Evolutionary conservation across 345 rosid genomes (phyloP), one percentile per base, ranked within the genome.

Genomic region (Eutrema heterophyllum): DNA sequence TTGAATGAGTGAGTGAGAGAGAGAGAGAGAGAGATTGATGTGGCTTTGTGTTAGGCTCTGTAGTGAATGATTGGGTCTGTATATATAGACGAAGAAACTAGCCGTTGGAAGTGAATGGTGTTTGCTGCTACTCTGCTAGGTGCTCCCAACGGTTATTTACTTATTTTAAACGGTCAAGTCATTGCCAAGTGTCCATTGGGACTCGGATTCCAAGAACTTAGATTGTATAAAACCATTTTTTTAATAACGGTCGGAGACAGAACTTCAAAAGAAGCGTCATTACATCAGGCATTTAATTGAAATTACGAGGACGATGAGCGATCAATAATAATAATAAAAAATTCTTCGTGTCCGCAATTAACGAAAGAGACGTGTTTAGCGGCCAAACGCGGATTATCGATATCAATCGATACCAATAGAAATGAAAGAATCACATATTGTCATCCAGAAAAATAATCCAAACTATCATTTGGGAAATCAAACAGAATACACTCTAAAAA

Each of bases 31-130:
- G 55, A 27, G 33, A 13, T 5, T 21, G 7, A 2, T 7, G 26
- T 49, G 36, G 36, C 12, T 41, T 48, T 33, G 0, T 11, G 0
- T 11, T 51, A 30, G 36, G 48, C 18, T 60, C 51, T 56, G 41
- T 56, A 32, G 41, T 33, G 61, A 33, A 33, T 33, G 41, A 56
- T 56, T 33, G 61, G 27, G 13, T 56, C 26, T 56, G 41, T 56
- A 33, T 56, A 77, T 70, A 73, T 24, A 13, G 57, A 30, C 5
- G 64, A 69, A 38, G 70, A 73, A 84, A 79, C 70, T 84, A 84
- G 83, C 86, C 88, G 88, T 84, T 84, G 41, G 26, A 39, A 64
- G 39, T 18, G 3, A 60, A 52, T 67, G 26, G 29, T 64, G 64
- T 52, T 30, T 40, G 41, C 43, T 55, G 40, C 38, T 27, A 6